Evolutionary conservation across 1,284 basidiomycete genomes (phyloP), one percentile per base, ranked within the genome.

Genomic region (Boletus smithii): DNA sequence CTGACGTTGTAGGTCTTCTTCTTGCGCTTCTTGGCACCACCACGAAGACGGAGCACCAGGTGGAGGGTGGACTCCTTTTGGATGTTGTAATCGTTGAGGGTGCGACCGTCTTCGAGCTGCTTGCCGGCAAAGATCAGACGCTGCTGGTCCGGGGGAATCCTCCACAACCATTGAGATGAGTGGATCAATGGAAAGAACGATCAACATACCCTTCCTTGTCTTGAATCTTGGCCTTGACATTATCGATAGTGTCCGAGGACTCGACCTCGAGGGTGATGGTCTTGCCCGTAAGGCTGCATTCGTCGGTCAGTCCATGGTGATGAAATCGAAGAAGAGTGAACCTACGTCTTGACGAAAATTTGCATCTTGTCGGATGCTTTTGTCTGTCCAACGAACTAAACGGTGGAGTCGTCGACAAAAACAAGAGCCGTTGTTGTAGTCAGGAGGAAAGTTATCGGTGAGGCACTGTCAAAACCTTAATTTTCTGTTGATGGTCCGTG

Each of bases 21-120:
- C 86, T 99, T 99, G 72, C 95, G 85, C 87, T 98, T 98, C 90
- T 95, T 95, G 60, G 87, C 92, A 81, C 92, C 94, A 80, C 92
- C 92, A 75, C 92, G 92, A 43, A 95, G 88, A 67, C 90, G 85
- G 60, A 98, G 85, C 54, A 99, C 95, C 55, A 98, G 74, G 73
- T 99, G 95, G 54, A 99, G 88, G 49, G 95, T 99, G 31, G 86
- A 88, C 76, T 93, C 91, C 77, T 93, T 93, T 75, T 93, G 95
- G 65, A 97, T 97, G 80, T 91, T 81, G 77, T 95, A 95, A 74
- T 95, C 90, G 63, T 73, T 88, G 53, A 94, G 83, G 53, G 89
- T 91, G 68, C 89, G 86, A 53, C 89, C 91, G 72, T 95, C 91
- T 76, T 95, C 91, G 57, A 98, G 88, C 76, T 98, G 95, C 79